Evolutionary conservation across 75 land plant genomes (phyloP), one percentile per base, ranked within the genome.

Genomic region (Pseudotsuga menziesii): DNA sequence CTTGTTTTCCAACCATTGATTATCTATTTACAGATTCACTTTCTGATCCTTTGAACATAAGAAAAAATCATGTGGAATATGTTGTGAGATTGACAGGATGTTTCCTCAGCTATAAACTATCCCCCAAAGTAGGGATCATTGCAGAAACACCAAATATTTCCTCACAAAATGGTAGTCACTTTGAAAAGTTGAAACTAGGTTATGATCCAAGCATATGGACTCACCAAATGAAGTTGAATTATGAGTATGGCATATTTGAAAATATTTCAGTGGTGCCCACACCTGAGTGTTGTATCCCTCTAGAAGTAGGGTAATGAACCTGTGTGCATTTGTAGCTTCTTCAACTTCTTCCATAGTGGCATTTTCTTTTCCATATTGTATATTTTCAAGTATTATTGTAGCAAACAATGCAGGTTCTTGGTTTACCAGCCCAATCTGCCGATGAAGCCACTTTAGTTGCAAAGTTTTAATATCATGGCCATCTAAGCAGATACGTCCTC

Each of bases 341-440:
- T 88, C 91, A 32, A 95, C 90, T 82, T 95, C 98, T 25, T 82
- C 89, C 58, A 79, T 57, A 0, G 91, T 81, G 2, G 98, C 98
- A 76, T 86, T 93, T 61, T 92, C 93, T 75, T 89, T 95, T 5
- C 96, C 98, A 80, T 95, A 91, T 41, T 93, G 85, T 61, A 95
- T 89, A 80, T 95, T 95, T 62, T 92, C 93, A 54, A 86, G 84
- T 25, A 95, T 95, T 19, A 92, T 86, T 7, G 95, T 91, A 16
- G 92, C 98, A 79, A 95, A 95, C 15, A 95, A 88, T 1, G 96
- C 98, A 16, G 98, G 98, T 78, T 95, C 98, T 84, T 95, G 98
- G 74, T 88, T 95, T 55, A 95, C 98, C 72, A 93, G 58, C 19
- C 98, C 98, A 79, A 95, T 95, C 75, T 95, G 93, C 71, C 88